A percentile compares a stretch with the other conserved stretches of the same genome.
phyloP scores from a whole-genome alignment of 768 basidiomycete genomes.

The Dictyophora rubrovolvata region DNA sequence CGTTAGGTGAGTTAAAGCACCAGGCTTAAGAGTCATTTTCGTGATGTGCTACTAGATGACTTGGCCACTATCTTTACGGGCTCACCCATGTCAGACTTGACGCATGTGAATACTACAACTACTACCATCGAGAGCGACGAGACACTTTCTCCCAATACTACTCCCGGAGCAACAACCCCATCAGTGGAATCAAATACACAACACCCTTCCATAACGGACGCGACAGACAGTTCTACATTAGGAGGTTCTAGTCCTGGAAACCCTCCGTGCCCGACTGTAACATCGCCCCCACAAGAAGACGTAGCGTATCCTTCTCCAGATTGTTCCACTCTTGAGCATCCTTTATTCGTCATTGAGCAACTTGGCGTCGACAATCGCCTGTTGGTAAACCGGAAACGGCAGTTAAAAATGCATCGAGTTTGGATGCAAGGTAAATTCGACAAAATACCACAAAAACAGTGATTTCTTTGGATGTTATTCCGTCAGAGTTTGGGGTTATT shows the following conservation, averaged over 20 bases:
- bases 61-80: constrained; percentile 75
- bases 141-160: not conserved
- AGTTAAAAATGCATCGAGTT: constrained; percentile 94
- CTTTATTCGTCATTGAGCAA: constrained; percentile 71
- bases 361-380: constrained; percentile 85
- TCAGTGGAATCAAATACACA: not conserved
- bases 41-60: constrained; percentile 44
- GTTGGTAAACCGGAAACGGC: constrained; percentile 86
- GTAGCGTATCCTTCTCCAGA: constrained; percentile 21
- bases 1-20: constrained; percentile 45
- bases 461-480: not conserved
- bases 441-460: constrained; percentile 28
- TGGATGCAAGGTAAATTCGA: constrained; percentile 88
- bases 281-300: constrained; percentile 5
- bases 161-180: not conserved
- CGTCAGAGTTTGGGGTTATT: not conserved
- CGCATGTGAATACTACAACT: not conserved
- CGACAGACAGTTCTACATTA: constrained; percentile 19
- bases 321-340: constrained; percentile 31
- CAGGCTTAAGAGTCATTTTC: not conserved
- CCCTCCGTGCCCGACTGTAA: not conserved
- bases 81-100: constrained; percentile 17
- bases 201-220: not conserved
- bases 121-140: constrained; percentile 8
- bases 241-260: not conserved